phyloP scores from a whole-genome alignment of 2,329 filamentous ascomycete genomes.

The Thelonectria olida region DNA sequence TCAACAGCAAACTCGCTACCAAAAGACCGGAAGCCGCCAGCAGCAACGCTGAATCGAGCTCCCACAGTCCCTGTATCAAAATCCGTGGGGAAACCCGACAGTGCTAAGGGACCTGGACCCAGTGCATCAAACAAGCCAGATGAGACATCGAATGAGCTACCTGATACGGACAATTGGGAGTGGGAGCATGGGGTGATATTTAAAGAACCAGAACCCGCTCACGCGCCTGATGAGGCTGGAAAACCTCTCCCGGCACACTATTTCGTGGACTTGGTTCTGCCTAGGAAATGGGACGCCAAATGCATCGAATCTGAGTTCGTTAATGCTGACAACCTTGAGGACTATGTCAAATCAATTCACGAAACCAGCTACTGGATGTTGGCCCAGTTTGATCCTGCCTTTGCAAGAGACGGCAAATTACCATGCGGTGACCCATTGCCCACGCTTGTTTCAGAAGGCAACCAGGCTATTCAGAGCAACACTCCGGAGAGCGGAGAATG shows the following conservation, averaged over 20 bases:
- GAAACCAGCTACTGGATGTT: conserved; percentile 51
- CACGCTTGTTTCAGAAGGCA: conserved; percentile 10
- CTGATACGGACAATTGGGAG: conserved; percentile 45
- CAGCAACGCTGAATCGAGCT: conserved; percentile 9
- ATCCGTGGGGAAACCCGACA: conserved; percentile 19
- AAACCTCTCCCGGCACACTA: conserved; percentile 55
- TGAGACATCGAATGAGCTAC: conserved; percentile 12
- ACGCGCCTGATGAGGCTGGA: conserved; percentile 57
- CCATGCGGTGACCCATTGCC: conserved; percentile 34
- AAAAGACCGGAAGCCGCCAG: conserved; percentile 40
- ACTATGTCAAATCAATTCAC: conserved; percentile 54
- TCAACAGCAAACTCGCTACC: conserved; percentile 27
- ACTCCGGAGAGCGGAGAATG: conserved; percentile 31
- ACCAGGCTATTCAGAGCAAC: conserved; percentile 20
- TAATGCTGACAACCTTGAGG: conserved; percentile 52
- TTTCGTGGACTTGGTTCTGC: conserved; percentile 56
- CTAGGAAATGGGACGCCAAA: conserved; percentile 53
- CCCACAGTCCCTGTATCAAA: conserved; percentile 13
- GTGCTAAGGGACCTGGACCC: conserved; percentile 14
- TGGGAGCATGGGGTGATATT: conserved; percentile 55
- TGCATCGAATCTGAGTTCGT: conserved; percentile 57
- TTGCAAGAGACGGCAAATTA: conserved; percentile 41
- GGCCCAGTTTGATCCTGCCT: conserved; percentile 55
- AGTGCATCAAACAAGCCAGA: conserved; percentile 20
- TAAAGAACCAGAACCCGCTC: conserved; percentile 43